Conservation (phyloP, 2,329 filamentous ascomycete genomes). For the Hypoxylon sp. region DNA sequence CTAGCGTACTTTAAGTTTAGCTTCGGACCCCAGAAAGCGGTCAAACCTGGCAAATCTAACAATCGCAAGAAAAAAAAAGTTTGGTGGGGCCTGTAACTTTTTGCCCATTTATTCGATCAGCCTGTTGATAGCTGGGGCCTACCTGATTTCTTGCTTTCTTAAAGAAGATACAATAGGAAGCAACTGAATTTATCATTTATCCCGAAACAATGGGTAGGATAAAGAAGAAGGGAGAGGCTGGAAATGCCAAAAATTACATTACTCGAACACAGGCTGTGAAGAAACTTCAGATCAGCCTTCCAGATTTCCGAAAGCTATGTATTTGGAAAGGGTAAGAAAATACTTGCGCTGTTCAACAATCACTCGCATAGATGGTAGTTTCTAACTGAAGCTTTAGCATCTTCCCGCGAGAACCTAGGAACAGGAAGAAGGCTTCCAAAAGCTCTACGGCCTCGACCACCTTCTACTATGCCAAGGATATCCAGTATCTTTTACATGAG, state of each 20-base stretch:
- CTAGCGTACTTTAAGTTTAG: slow-evolving; percentile 27
- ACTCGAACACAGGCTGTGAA: slow-evolving; percentile 96
- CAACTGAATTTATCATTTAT: not conserved
- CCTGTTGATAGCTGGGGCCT: slow-evolving; percentile 11
- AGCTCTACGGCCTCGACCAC: slow-evolving; percentile 91
- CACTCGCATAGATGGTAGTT: not conserved
- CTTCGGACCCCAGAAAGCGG: slow-evolving; percentile 37
- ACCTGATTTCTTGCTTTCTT: slow-evolving; percentile 22
- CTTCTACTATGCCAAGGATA: slow-evolving; percentile 93
- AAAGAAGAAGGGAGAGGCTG: slow-evolving; percentile 93
- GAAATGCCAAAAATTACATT: slow-evolving; percentile 98
- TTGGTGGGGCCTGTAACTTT: slow-evolving; percentile 47
- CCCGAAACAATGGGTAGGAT: slow-evolving; percentile 75
- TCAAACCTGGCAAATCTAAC: slow-evolving; percentile 41
- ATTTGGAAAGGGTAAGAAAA: slow-evolving; percentile 87
- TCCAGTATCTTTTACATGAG: slow-evolving; percentile 98
- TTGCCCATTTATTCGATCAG: slow-evolving; percentile 29
- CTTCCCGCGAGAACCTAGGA: slow-evolving; percentile 96
- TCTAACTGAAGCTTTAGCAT: slow-evolving; percentile 64
- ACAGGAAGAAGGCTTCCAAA: slow-evolving; percentile 96
- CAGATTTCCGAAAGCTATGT: slow-evolving; percentile 97
- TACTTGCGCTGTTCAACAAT: slow-evolving; percentile 16
- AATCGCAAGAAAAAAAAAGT: slow-evolving; percentile 47
- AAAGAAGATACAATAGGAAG: slow-evolving; percentile 21
- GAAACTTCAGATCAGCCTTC: slow-evolving; percentile 96